A percentile compares a stretch with the other conserved stretches of the same genome.
These are phyloP conservation scores for Sanghuangporus weigelae DNA, from an alignment of 1,284 basidiomycete species.

Conservation along the genomic window DNA sequence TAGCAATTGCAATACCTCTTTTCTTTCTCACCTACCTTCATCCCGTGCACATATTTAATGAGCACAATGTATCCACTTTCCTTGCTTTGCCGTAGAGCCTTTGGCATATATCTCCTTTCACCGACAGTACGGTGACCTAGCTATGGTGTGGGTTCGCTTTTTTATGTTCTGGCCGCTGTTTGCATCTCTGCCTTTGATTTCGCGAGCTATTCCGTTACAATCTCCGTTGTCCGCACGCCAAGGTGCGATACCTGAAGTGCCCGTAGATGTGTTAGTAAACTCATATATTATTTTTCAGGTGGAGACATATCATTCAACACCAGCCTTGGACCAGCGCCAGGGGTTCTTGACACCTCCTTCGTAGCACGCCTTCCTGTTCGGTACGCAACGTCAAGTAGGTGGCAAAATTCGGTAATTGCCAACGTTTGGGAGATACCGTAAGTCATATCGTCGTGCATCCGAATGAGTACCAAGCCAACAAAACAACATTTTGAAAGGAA, in stretches of 20 bases:
- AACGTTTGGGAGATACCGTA: slow-evolving; percentile 60
- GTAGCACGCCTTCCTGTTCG: slow-evolving; percentile 55
- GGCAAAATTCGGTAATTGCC: slow-evolving; percentile 49
- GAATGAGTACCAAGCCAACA: background rate
- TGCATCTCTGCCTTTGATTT: background rate
- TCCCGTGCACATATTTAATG: background rate
- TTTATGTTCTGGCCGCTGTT: background rate
- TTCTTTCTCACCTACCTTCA: background rate
- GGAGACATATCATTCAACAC: slow-evolving; percentile 34
- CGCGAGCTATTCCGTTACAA: background rate
- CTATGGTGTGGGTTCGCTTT: background rate
- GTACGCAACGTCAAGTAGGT: slow-evolving; percentile 59
- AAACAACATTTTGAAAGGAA: slow-evolving; percentile 33
- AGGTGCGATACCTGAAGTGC: background rate
- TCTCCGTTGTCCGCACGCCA: background rate
- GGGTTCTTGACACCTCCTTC: slow-evolving; percentile 41
- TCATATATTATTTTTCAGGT: background rate
- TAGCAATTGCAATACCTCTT: background rate
- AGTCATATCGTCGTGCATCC: slow-evolving; percentile 25
- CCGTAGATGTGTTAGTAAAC: background rate
- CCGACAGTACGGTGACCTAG: background rate
- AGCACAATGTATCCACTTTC: background rate
- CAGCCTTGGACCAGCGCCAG: slow-evolving; percentile 49
- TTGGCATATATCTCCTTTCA: background rate
- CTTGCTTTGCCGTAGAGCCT: background rate